phyloP scores from a whole-genome alignment of 768 basidiomycete genomes.

The Sporobolomyces roseus region DNA sequence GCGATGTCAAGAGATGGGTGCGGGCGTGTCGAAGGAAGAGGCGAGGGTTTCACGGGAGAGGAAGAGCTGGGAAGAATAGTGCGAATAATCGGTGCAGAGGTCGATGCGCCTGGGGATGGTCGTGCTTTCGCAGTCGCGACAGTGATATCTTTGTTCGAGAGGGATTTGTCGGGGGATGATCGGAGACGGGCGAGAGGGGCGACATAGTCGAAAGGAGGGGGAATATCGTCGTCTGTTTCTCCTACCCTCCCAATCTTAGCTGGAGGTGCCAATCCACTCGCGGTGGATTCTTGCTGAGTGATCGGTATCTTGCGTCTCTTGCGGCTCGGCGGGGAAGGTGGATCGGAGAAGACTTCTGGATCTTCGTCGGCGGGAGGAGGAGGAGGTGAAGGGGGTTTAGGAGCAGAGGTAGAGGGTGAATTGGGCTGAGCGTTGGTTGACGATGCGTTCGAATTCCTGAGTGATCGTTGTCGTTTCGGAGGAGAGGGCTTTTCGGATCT shows the following conservation, averaged over 20 bases:
- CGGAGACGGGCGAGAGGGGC: neutral
- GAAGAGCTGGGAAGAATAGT: slow-evolving; percentile 7
- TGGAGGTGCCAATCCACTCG: too few species aligned
- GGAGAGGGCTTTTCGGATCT: too few species aligned
- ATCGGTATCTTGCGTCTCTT: neutral
- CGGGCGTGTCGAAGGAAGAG: too few species aligned
- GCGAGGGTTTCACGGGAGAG: neutral
- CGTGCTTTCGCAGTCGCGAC: too few species aligned
- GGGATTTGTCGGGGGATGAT: neutral
- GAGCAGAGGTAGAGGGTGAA: neutral
- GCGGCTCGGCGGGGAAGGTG: slow-evolving; percentile 1
- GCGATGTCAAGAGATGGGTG: too few species aligned
- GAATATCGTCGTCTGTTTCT: neutral
- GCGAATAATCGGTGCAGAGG: neutral
- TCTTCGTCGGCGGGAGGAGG: neutral
- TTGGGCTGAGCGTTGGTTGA: too few species aligned
- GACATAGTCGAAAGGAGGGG: slow-evolving; percentile 5
- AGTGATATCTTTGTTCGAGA: too few species aligned
- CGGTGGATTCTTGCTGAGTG: too few species aligned
- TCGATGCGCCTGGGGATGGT: too few species aligned
- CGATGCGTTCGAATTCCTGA: neutral
- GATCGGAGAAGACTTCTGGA: neutral
- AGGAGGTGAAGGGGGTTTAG: neutral
- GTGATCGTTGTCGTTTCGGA: neutral
- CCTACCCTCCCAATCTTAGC: too few species aligned